Base-by-base conservation (phyloP, 208 protist genomes). In the Trypanosoma boissoni region DNA sequence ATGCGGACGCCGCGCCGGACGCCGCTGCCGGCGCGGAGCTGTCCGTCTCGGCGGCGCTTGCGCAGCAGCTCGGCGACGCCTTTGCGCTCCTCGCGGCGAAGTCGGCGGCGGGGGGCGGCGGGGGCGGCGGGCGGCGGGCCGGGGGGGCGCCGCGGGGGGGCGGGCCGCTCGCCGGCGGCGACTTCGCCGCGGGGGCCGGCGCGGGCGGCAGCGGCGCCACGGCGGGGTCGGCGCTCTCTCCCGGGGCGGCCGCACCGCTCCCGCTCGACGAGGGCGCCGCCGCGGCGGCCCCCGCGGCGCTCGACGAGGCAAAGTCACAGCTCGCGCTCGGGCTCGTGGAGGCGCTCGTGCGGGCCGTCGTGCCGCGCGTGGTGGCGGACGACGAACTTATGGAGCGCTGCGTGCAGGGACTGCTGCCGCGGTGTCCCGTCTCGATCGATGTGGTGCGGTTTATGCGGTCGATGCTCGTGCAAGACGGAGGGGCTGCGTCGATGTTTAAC, bases 251-350 rank as follows among this genome's bases (percentile, higher is more conserved):
- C 8, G 31, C n/a, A n/a, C n/a, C n/a, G n/a, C n/a, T n/a, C n/a
- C n/a, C n/a, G n/a, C n/a, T n/a, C n/a, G n/a, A 55, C n/a, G 64
- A 21, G 21, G 39, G 9, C 21, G 3, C 41, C 20, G 26, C 20
- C 43, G 37, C 23, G n/a, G 53, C 23, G 20, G 51, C 42, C 9
- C 53, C 72, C 5, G 48, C 62, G n/a, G 58, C 64, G n/a, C 62
- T 90, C 2, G 86, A 89, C 45, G 74, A 90, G 53, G 75, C 73
- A 28, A 84, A 88, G 64, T 79, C 75, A 10, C 70, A 61, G 37
- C 66, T 93, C 4, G 51, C 90, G 20, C 78, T 78, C 50, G 72
- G 76, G 37, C 67, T 93, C 28, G 72, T 93, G 45, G 79, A 93
- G 70, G 37, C 64, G 1, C 27, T 93, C 57, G 78, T 90, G 27